phyloP scores from a whole-genome alignment of 2,329 filamentous ascomycete species.

The Aspergillus tamarii region DNA sequence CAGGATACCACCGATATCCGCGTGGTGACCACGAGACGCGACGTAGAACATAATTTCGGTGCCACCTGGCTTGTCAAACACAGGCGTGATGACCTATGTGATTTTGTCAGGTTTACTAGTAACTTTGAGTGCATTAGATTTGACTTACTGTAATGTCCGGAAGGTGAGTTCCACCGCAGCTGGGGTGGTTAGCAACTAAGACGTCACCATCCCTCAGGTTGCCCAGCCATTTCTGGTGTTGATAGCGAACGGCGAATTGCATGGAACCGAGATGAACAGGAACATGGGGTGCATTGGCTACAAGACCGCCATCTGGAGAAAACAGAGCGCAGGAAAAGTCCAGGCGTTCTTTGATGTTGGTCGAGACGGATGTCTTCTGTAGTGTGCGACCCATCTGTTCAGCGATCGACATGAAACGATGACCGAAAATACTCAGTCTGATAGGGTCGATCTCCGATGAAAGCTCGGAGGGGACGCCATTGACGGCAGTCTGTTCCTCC shows the following conservation, averaged over 20 bases:
- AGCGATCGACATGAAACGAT: slow-evolving; percentile 63
- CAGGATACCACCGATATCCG: slow-evolving; percentile 81
- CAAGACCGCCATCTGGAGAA: slow-evolving; percentile 73
- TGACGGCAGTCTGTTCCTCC: slow-evolving; percentile 44
- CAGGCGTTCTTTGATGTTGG: slow-evolving; percentile 82
- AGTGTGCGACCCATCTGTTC: slow-evolving; percentile 63
- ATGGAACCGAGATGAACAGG: slow-evolving; percentile 82
- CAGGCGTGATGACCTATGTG: slow-evolving; percentile 68
- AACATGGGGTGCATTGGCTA: slow-evolving; percentile 71
- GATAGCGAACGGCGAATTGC: slow-evolving; percentile 80
- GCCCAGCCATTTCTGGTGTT: slow-evolving; percentile 78
- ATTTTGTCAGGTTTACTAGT: slow-evolving; percentile 3
- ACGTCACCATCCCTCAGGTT: slow-evolving; percentile 79
- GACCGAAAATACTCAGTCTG: slow-evolving; percentile 58
- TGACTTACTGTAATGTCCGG: slow-evolving; percentile 74
- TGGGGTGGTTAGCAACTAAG: slow-evolving; percentile 81
- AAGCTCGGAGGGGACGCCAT: slow-evolving; percentile 14
- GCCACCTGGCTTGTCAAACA: slow-evolving; percentile 65
- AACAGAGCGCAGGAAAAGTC: slow-evolving; percentile 85
- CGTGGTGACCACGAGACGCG: slow-evolving; percentile 78
- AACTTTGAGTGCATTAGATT: neutral
- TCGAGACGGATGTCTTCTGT: slow-evolving; percentile 59
- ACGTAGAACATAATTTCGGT: slow-evolving; percentile 81
- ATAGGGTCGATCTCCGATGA: slow-evolving; percentile 52
- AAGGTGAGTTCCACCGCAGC: slow-evolving; percentile 80